Evolutionary conservation across 768 basidiomycete species (phyloP).

Genomic region (Crassisporium funariophilum): DNA sequence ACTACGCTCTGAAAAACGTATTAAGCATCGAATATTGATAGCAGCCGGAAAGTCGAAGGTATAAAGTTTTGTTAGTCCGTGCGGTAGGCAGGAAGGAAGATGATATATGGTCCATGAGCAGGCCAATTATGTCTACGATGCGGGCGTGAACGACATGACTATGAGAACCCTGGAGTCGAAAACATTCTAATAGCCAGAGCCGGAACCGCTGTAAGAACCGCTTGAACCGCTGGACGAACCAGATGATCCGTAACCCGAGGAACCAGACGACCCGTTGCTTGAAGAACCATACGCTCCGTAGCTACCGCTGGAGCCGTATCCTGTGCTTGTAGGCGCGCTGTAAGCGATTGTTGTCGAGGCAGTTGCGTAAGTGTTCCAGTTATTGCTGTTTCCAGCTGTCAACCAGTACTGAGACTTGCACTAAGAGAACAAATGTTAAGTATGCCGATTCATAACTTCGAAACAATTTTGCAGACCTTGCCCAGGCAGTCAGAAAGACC

Average conservation of each 20-base stretch:
- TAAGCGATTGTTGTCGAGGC: constrained; percentile 12
- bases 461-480: constrained; percentile 32
- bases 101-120: constrained; percentile 17
- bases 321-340: constrained; percentile 9
- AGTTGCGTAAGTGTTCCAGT: constrained; percentile 47
- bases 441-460: constrained; percentile 7
- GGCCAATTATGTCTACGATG: constrained; percentile 34
- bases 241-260: constrained; percentile 10
- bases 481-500: constrained; percentile 56
- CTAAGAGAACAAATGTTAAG: constrained; percentile 27
- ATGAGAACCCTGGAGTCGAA: constrained; percentile 16
- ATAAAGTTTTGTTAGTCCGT: constrained; percentile 36
- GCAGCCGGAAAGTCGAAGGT: constrained; percentile 37
- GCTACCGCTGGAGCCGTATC: constrained; percentile 21
- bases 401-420: constrained; percentile 64
- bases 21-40: constrained; percentile 43
- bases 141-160: constrained; percentile 34
- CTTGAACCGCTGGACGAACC: constrained; percentile 12
- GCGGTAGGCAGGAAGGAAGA: constrained; percentile 16
- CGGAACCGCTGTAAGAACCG: constrained; percentile 26
- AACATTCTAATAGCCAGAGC: constrained; percentile 33
- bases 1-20: constrained; percentile 39
- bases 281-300: constrained; percentile 13
- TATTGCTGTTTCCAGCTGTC: constrained; percentile 51
- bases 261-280: constrained; percentile 18